phyloP scores from a whole-genome alignment of 108 stramenopile species.

The Pseudonitzschia delicatissima region DNA sequence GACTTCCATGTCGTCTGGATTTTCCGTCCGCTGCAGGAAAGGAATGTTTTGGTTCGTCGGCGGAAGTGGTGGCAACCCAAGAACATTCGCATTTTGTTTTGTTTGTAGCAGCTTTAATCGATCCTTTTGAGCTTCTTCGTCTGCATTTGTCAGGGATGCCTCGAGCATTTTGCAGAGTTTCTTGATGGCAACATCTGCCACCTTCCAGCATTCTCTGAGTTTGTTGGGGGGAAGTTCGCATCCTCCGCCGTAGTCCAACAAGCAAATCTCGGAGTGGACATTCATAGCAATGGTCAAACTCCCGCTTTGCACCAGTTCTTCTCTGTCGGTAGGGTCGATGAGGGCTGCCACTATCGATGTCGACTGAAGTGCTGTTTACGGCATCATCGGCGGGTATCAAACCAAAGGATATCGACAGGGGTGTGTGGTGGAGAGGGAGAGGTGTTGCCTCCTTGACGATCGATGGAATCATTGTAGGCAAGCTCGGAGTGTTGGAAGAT shows the following conservation, averaged over 20 bases:
- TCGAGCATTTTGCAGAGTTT: constrained; percentile 69
- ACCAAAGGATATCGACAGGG: constrained; percentile 87
- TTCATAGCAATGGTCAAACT: constrained; percentile 78
- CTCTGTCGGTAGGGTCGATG: constrained; percentile 77
- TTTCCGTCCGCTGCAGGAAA: constrained; percentile 19
- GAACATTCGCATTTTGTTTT: constrained; percentile 5
- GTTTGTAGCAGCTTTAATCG: constrained; percentile 54
- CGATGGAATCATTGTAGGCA: constrained; percentile 58
- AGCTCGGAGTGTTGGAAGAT: background rate
- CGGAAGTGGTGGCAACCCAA: constrained; percentile 6
- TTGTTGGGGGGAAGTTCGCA: constrained; percentile 59
- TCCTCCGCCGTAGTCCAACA: constrained; percentile 78
- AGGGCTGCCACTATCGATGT: constrained; percentile 54
- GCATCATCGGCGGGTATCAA: constrained; percentile 68
- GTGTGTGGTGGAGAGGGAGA: constrained; percentile 91
- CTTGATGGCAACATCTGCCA: constrained; percentile 40
- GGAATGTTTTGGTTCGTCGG: constrained; percentile 9
- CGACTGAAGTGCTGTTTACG: constrained; percentile 28
- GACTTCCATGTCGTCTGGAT: constrained; percentile 21
- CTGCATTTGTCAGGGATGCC: constrained; percentile 61
- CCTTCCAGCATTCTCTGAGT: constrained; percentile 48
- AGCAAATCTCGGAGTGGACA: constrained; percentile 84
- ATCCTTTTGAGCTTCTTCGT: constrained; percentile 62
- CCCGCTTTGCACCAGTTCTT: constrained; percentile 79
- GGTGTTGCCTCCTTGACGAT: constrained; percentile 89